Evolutionary conservation across 805 yeast genomes (phyloP), one percentile per base, ranked within the genome.

Genomic region (Lipomyces mesembrius): DNA sequence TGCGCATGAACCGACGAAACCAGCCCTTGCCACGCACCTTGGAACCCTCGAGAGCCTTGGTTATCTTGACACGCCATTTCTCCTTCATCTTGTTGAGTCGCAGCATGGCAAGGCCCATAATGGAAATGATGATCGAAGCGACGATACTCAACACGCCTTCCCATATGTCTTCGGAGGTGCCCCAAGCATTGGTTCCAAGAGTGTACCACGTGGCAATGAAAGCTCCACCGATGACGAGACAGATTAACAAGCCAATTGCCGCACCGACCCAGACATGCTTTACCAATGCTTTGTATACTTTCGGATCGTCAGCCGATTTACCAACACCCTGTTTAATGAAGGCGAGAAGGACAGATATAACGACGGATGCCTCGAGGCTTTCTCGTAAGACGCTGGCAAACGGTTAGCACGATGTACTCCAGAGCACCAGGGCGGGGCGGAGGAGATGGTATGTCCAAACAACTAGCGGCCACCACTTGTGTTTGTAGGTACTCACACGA

Each of bases 71-170:
- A 83, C 97, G 87, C 99, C 99, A 94, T 82, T 94, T 94, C 73
- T 87, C 94, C 81, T 92, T 92, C 97, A 93, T 91, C 83, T 93
- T 92, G 83, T 93, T 93, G 79, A 94, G 84, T 80, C 98, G 87
- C 76, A 94, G 85, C 97, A 94, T 91, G 65, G 98, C 97, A 75
- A 94, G 85, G 78, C 99, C 98, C 98, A 94, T 93, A 74, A 89
- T 74, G 12, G 97, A 86, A 76, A 94, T 94, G 86, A 94, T 86
- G 58, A 91, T 81, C 0, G 97, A 86, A 2, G 98, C 99, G 78
- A 94, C 87, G 72, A 94, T 81, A 80, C 96, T 91, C 77, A 94
- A 92, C 65, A 91, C 83, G 82, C 98, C 98, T 84, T 94, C 99
- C 98, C 98, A 94, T 65, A 94, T 79, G 78, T 94, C 98, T 78